These are phyloP conservation scores for Sporothrix curviconia DNA, from an alignment of 2,329 filamentous ascomycete species.

Conservation along the genomic window DNA sequence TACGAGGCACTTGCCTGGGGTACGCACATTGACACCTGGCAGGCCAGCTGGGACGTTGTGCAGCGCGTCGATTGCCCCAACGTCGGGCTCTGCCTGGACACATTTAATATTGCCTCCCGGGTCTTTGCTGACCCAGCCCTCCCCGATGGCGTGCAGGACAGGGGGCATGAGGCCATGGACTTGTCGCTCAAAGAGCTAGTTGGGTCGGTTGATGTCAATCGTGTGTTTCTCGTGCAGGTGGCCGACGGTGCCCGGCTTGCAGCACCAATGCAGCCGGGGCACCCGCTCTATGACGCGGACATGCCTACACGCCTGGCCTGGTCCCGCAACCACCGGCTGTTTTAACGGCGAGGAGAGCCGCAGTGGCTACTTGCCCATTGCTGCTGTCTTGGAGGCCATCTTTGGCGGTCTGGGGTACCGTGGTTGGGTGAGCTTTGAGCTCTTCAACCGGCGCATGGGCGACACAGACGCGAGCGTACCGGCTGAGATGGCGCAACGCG, in stretches of 20 bases:
- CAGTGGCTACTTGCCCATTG: constrained; percentile 53
- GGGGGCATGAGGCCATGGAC: constrained; percentile 40
- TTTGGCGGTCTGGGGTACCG: constrained; percentile 48
- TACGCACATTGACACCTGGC: constrained; percentile 54
- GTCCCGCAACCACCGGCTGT: constrained; percentile 55
- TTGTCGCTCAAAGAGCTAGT: constrained; percentile 41
- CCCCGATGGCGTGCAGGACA: constrained; percentile 33
- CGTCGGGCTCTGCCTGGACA: constrained; percentile 57
- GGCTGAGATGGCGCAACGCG: constrained; percentile 45
- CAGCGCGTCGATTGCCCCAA: constrained; percentile 46
- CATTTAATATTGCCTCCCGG: constrained; percentile 54
- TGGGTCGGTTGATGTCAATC: constrained; percentile 39
- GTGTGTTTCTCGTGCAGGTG: constrained; percentile 57
- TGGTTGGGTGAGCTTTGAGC: constrained; percentile 54
- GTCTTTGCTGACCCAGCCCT: constrained; percentile 51
- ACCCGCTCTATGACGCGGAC: constrained; percentile 45
- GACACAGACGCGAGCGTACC: constrained; percentile 39
- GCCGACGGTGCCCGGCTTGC: constrained; percentile 52
- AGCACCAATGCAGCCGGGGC: constrained; percentile 41
- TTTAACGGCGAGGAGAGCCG: constrained; percentile 48
- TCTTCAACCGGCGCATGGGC: constrained; percentile 49
- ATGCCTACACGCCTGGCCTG: constrained; percentile 57
- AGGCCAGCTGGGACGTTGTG: constrained; percentile 50
- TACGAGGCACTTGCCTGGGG: constrained; percentile 58
- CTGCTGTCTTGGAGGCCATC: constrained; percentile 46